Base-by-base conservation (phyloP, 2,329 filamentous ascomycete species). In the Colletotrichum shisoi region DNA sequence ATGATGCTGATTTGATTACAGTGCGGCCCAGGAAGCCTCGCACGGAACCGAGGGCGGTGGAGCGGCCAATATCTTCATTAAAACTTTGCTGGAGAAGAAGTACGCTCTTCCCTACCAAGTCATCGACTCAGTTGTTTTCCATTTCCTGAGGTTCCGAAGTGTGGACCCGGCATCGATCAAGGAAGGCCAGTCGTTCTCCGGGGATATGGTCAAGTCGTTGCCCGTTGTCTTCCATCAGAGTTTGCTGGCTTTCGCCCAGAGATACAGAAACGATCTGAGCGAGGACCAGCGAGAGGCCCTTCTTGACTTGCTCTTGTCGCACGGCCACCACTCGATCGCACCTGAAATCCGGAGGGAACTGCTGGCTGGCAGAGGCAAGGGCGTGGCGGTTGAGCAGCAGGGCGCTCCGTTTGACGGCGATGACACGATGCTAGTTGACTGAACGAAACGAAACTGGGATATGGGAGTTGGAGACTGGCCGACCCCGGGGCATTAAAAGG, bases 151-250 rank as follows among this genome's bases (percentile, higher is more conserved):
- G 17, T 97, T 97, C 82, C 86, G 92, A 40, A 91, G 86, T 60
- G 84, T 87, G 31, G 89, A 91, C 69, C 85, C 88, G 3, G 82
- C 84, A 3, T 81, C 82, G 12, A 83, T 85, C 19, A 81, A 82
- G 58, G 81, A 81, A 39, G 79, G 76, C 4, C 82, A 85, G 39
- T 78, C 83, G 11, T 79, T 76, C 67, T 74, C 78, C 39, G 78
- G 74, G 64, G 85, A 86, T 54, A 81, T 78, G 68, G 84, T 77
- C 78, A 83, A 71, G 74, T 92, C 91, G 75, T 78, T 98, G 71
- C 95, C 96, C 0, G 93, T 99, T 8, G 88, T 99, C 63, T 99
- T 94, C 93, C 95, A 99, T 78, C 94, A 98, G 80, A 93, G 91
- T 72, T 82, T 99, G 37, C 81, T 99, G 62, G 91, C 92, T 2